Conservation (phyloP, 805 yeast genomes). For the Zygoascus flipseniorum region DNA sequence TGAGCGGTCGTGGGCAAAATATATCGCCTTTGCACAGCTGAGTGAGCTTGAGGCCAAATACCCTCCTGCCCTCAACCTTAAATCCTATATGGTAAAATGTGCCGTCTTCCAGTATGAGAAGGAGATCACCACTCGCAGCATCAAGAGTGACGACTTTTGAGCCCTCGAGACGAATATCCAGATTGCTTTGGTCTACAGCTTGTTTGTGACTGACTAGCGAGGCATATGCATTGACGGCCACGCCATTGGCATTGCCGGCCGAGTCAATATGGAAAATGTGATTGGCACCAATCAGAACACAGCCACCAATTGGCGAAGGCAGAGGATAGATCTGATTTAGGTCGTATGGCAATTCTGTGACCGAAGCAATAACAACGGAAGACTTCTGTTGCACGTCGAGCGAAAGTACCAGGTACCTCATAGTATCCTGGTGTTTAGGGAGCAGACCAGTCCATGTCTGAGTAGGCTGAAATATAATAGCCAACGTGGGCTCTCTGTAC, state of each 20-base stretch:
- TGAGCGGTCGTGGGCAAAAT: constrained; percentile 30
- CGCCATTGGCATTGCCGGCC: constrained; percentile 57
- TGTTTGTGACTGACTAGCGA: constrained; percentile 19
- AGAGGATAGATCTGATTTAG: constrained; percentile 56
- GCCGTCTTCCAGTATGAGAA: constrained; percentile 39
- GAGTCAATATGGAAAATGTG: constrained; percentile 73
- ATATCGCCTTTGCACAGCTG: constrained; percentile 12
- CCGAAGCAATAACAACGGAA: constrained; percentile 60
- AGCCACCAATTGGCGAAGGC: constrained; percentile 59
- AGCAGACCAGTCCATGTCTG: constrained; percentile 76
- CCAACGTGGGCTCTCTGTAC: constrained; percentile 77
- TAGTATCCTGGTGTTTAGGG: constrained; percentile 52
- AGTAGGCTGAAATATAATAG: constrained; percentile 48
- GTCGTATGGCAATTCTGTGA: constrained; percentile 67
- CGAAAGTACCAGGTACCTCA: constrained; percentile 54
- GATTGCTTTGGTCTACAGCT: constrained; percentile 36
- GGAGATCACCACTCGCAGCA: constrained; percentile 26
- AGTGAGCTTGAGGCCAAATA: constrained; percentile 22
- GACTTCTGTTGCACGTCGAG: constrained; percentile 49
- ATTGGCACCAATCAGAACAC: constrained; percentile 63
- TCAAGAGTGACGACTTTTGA: constrained; percentile 33
- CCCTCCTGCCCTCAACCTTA: constrained; percentile 31
- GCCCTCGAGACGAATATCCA: constrained; percentile 50
- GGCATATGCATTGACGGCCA: constrained; percentile 53
- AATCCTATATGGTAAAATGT: constrained; percentile 33